These are phyloP conservation scores for Pecoramyces ruminantium DNA, from an alignment of 192 early-diverging fungal genomes.

Conservation along the genomic window DNA sequence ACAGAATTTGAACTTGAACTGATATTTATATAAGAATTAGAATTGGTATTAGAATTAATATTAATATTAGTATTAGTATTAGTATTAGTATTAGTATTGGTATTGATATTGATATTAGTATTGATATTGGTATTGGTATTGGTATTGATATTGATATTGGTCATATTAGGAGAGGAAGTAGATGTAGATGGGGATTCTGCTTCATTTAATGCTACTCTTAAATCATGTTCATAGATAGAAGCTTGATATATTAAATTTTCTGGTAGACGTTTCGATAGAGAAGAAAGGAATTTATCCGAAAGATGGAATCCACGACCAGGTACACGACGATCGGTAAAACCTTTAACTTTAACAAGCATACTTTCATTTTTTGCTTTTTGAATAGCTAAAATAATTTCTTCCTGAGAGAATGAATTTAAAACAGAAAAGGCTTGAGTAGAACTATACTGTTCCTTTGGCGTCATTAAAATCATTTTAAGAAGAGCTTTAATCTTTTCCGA, in stretches of 20 bases:
- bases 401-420: background rate
- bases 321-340: background rate
- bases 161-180: background rate
- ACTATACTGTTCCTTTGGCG: background rate
- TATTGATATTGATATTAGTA: too few relatives aligned
- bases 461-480: background rate
- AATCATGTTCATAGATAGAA: background rate
- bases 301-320: background rate
- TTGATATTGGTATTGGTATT: too few relatives aligned
- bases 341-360: background rate
- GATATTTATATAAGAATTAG: too few relatives aligned
- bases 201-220: background rate
- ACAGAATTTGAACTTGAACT: too few relatives aligned
- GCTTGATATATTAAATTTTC: background rate
- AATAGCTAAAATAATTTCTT: background rate
- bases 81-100: too few relatives aligned
- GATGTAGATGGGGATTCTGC: background rate
- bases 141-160: too few relatives aligned
- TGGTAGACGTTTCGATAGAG: background rate
- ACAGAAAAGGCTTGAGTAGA: background rate
- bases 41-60: too few relatives aligned
- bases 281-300: background rate
- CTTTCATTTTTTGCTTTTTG: background rate
- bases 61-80: too few relatives aligned
- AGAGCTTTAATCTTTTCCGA: background rate